Percentiles rank a stretch among this genome's conserved stretches.
phyloP scores from a whole-genome alignment of 495 filamentous ascomycete genomes.

The Talaromyces trachyspermus region DNA sequence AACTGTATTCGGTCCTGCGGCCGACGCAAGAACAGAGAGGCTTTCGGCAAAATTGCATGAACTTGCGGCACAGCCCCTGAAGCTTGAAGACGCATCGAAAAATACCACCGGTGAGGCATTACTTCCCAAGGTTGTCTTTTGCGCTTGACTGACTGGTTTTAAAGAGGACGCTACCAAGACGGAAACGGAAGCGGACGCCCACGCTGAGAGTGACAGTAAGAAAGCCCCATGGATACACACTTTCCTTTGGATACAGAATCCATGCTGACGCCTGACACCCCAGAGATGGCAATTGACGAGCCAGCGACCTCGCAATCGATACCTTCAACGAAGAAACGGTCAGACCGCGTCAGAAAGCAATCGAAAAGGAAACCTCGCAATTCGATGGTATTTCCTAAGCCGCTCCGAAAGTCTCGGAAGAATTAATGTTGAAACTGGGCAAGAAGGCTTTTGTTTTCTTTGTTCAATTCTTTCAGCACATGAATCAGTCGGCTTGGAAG shows the following conservation, averaged over 20 bases:
- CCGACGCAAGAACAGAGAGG: constrained; percentile 65
- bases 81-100: constrained; percentile 9
- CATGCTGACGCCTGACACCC: neutral
- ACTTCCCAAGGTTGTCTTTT: neutral
- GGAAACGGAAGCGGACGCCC: neutral
- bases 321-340: constrained; percentile 1
- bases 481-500: too few species aligned
- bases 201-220: constrained; percentile 2
- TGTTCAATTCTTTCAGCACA: too few species aligned
- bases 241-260: too few species aligned
- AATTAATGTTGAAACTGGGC: too few species aligned
- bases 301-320: neutral
- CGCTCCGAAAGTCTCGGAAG: constrained; percentile 1
- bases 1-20: constrained; percentile 71
- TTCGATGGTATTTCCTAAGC: constrained; percentile 3
- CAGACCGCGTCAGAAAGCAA: constrained; percentile 5
- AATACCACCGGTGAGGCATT: neutral
- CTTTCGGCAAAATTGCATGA: constrained; percentile 75
- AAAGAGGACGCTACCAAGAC: neutral
- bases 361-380: constrained; percentile 5
- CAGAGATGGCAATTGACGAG: constrained; percentile 9
- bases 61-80: constrained; percentile 60
- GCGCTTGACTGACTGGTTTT: too few species aligned
- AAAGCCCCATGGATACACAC: too few species aligned
- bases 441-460: too few species aligned